A percentile compares a stretch with the other conserved stretches of the same genome.
These are phyloP conservation scores for Silene noctiflora DNA, from an alignment of 179 eudicot species.

Conservation along the genomic window DNA sequence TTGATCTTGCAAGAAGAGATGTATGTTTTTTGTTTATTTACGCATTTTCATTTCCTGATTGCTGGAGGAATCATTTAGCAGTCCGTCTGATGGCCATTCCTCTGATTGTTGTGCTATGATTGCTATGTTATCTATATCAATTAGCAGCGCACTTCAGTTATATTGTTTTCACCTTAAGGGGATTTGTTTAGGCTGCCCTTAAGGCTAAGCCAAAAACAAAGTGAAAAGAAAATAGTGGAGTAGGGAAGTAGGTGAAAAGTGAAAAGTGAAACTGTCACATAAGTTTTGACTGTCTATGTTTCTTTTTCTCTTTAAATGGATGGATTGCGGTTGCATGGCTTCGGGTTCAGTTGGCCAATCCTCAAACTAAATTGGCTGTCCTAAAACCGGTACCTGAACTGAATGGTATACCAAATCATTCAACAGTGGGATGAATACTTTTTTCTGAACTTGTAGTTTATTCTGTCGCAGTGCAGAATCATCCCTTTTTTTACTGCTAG, in stretches of 20 bases:
- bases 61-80: neutral
- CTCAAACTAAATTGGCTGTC: too few relatives aligned
- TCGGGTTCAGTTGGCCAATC: too few relatives aligned
- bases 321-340: too few relatives aligned
- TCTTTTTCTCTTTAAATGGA: too few relatives aligned
- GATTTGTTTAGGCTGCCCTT: neutral
- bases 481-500: neutral
- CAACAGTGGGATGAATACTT: conserved; percentile 2
- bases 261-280: too few relatives aligned
- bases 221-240: too few relatives aligned
- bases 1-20: conserved; percentile 96
- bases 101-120: too few relatives aligned
- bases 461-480: neutral
- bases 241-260: too few relatives aligned
- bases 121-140: neutral
- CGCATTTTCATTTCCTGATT: conserved; percentile 3
- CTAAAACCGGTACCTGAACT: too few relatives aligned
- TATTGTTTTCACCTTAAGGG: neutral
- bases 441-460: neutral
- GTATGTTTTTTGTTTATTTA: conserved; percentile 41
- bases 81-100: neutral
- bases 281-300: too few relatives aligned
- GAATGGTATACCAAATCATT: too few relatives aligned
- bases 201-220: neutral
- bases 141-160: neutral